Evolutionary conservation across 345 rosid genomes (phyloP).

Genomic region (Brassica napus): Da-Ae NC_063436.1:20819001-20819500

Average conservation of each 20-base stretch:
- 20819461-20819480: not conserved
- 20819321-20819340: not conserved
- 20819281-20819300: not conserved
- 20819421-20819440: too few species aligned
- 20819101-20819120: conserved; percentile 9
- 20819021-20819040: conserved; percentile 70
- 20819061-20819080: not conserved
- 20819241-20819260: not conserved
- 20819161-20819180: too few species aligned
- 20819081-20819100: not conserved
- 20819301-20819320: not conserved
- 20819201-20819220: not conserved
- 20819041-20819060: conserved; percentile 20
- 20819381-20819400: not conserved
- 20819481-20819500: not conserved
- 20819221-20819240: not conserved
- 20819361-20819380: not conserved
- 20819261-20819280: not conserved
- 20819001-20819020: conserved; percentile 97
- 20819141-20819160: too few species aligned
- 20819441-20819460: not conserved
- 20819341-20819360: not conserved
- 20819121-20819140: too few species aligned
- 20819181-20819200: not conserved
- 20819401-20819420: too few species aligned